Conservation (phyloP, 129 eudicot species). For the Ambrosia trifida region DNA sequence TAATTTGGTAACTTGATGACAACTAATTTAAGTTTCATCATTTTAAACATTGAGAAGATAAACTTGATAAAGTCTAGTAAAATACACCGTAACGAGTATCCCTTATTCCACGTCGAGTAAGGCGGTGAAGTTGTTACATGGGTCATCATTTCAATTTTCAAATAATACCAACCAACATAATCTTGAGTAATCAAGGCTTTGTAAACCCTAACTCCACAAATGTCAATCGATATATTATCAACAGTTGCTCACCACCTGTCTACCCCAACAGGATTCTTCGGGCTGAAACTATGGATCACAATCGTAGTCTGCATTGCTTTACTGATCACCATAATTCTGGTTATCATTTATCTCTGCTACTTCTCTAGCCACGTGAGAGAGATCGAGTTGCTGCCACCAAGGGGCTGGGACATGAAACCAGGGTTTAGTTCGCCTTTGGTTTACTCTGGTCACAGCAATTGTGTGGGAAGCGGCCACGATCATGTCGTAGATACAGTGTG, state of each 20-base stretch:
- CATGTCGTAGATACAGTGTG: slow-evolving; percentile 13
- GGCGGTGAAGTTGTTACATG: not conserved
- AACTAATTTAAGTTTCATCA: too few relatives aligned
- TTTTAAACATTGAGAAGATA: too few relatives aligned
- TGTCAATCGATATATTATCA: slow-evolving; percentile 22
- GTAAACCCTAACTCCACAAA: slow-evolving; percentile 1
- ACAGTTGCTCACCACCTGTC: slow-evolving; percentile 26
- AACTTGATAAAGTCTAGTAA: too few relatives aligned
- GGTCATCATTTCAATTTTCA: not conserved
- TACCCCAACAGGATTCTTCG: slow-evolving; percentile 36
- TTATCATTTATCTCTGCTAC: slow-evolving; percentile 7
- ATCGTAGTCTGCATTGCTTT: slow-evolving; percentile 28
- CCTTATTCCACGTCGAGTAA: slow-evolving; percentile 1
- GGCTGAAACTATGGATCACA: slow-evolving; percentile 40
- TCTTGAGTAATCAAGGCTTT: too few relatives aligned
- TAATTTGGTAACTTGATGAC: too few relatives aligned
- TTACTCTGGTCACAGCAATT: slow-evolving; percentile 11
- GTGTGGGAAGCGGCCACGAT: not conserved
- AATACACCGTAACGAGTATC: not conserved
- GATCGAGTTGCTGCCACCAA: slow-evolving; percentile 35
- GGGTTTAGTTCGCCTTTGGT: slow-evolving; percentile 1
- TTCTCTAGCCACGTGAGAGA: slow-evolving; percentile 6
- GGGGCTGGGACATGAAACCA: not conserved
- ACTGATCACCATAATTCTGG: slow-evolving; percentile 10
- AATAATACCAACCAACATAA: too few relatives aligned